Conservation (phyloP, 768 basidiomycete species). For the Calocybe gangraenosa region DNA sequence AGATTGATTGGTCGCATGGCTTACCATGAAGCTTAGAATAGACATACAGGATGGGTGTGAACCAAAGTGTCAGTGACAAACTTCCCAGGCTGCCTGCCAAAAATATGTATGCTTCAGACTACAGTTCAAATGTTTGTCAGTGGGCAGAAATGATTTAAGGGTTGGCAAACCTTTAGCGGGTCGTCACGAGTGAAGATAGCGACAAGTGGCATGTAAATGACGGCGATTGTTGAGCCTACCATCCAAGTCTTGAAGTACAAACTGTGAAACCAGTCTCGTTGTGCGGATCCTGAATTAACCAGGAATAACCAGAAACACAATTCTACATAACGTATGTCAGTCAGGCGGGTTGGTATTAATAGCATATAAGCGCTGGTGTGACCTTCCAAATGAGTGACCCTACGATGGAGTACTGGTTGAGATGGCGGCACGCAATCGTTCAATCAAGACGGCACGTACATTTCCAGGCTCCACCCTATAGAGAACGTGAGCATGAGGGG, state of each 20-base stretch:
- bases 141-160: constrained; percentile 3
- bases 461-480: constrained; percentile 69
- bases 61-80: constrained; percentile 68
- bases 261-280: constrained; percentile 76
- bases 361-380: constrained; percentile 6
- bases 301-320: constrained; percentile 88
- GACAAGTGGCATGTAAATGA: constrained; percentile 67
- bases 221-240: constrained; percentile 54
- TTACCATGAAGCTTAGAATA: constrained; percentile 3
- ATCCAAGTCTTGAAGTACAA: constrained; percentile 74
- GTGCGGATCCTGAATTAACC: constrained; percentile 54
- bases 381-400: constrained; percentile 83
- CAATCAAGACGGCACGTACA: constrained; percentile 39
- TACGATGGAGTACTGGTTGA: constrained; percentile 20
- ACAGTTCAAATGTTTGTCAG: constrained; percentile 11
- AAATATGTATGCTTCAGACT: constrained; percentile 72
- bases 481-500: constrained; percentile 65
- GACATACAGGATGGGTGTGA: constrained; percentile 62
- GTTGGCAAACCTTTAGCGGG: constrained; percentile 47
- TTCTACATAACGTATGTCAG: constrained; percentile 37
- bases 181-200: constrained; percentile 60
- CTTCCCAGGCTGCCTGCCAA: constrained; percentile 68
- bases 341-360: background rate
- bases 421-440: background rate
- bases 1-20: constrained; percentile 12